A percentile compares a stretch with the other conserved stretches of the same genome.
These are phyloP conservation scores for Pichia sorboxylosa DNA, from an alignment of 1,139 yeast species.

Conservation along the genomic window DNA sequence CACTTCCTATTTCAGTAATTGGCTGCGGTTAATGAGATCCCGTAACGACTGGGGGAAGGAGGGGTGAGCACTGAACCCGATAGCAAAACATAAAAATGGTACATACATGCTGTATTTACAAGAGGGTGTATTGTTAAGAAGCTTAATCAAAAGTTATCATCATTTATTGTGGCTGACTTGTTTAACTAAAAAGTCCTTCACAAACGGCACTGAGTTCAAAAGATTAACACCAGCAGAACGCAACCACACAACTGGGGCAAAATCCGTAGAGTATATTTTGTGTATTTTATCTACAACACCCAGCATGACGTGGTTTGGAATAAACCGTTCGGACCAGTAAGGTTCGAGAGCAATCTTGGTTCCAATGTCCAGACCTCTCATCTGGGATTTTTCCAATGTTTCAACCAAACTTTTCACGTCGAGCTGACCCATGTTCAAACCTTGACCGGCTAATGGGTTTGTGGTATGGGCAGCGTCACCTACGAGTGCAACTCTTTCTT, in stretches of 20 bases:
- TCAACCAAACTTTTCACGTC: constrained; percentile 66
- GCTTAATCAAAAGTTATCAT: too few species aligned
- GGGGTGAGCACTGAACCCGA: too few species aligned
- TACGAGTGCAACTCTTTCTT: constrained; percentile 75
- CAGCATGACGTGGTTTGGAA: constrained; percentile 63
- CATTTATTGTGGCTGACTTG: constrained; percentile 28
- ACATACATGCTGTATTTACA: too few species aligned
- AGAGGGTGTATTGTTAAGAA: too few species aligned
- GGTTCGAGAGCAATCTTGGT: constrained; percentile 73
- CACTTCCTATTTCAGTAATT: too few species aligned
- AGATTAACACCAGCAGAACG: constrained; percentile 68
- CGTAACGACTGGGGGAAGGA: too few species aligned
- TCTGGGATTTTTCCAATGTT: constrained; percentile 59
- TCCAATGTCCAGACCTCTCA: constrained; percentile 84
- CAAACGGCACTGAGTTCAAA: constrained; percentile 48
- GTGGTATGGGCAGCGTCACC: constrained; percentile 99
- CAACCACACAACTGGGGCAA: constrained; percentile 58
- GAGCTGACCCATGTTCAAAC: constrained; percentile 95
- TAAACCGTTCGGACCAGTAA: constrained; percentile 72
- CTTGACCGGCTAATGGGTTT: constrained; percentile 97
- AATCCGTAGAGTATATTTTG: constrained; percentile 71
- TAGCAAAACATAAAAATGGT: too few species aligned
- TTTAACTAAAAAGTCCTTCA: constrained; percentile 47
- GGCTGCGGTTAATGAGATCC: too few species aligned
- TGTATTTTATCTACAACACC: constrained; percentile 91